A percentile compares a stretch with the other conserved stretches of the same genome.
Evolutionary conservation across 371 early-diverging fungal genomes (phyloP).

Genomic region (Mortierella sp.): DNA sequence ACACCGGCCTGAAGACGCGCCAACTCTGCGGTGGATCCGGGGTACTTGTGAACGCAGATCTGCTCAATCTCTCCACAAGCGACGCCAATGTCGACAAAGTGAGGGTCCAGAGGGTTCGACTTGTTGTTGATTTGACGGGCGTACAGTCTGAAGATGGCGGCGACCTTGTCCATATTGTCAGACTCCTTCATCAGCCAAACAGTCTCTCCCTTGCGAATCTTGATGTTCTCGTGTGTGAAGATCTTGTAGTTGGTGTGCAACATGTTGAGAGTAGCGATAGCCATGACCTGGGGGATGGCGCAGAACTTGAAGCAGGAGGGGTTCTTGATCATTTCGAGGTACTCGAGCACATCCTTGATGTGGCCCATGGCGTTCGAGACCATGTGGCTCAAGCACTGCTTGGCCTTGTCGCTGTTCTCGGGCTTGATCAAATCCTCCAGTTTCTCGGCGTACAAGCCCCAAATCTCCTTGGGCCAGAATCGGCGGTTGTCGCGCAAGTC

Average conservation of each 20-base stretch:
- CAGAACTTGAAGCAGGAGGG: slow-evolving; percentile 92
- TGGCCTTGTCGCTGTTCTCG: slow-evolving; percentile 72
- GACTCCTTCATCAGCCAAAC: slow-evolving; percentile 67
- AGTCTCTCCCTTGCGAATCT: slow-evolving; percentile 96
- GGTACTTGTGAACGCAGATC: slow-evolving; percentile 35
- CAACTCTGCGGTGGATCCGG: slow-evolving; percentile 46
- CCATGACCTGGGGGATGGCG: slow-evolving; percentile 99
- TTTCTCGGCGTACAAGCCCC: slow-evolving; percentile 78
- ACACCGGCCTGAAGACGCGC: slow-evolving; percentile 49
- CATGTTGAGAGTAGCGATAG: slow-evolving; percentile 91
- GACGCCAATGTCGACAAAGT: slow-evolving; percentile 72
- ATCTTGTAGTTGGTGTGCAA: slow-evolving; percentile 89
- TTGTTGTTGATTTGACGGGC: slow-evolving; percentile 73
- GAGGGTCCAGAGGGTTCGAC: slow-evolving; percentile 77
- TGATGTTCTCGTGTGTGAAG: slow-evolving; percentile 81
- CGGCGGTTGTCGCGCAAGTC: slow-evolving; percentile 90
- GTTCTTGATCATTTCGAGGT: slow-evolving; percentile 82
- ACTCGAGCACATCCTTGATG: slow-evolving; percentile 90
- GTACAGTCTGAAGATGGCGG: slow-evolving; percentile 77
- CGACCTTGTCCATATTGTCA: slow-evolving; percentile 71
- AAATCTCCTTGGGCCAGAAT: slow-evolving; percentile 96
- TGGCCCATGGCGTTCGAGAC: slow-evolving; percentile 87
- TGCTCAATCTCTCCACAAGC: slow-evolving; percentile 59
- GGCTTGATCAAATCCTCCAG: slow-evolving; percentile 72
- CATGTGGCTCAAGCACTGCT: slow-evolving; percentile 87